phyloP scores from a whole-genome alignment of 2,329 filamentous ascomycete genomes.

The Fusarium sp. region DNA sequence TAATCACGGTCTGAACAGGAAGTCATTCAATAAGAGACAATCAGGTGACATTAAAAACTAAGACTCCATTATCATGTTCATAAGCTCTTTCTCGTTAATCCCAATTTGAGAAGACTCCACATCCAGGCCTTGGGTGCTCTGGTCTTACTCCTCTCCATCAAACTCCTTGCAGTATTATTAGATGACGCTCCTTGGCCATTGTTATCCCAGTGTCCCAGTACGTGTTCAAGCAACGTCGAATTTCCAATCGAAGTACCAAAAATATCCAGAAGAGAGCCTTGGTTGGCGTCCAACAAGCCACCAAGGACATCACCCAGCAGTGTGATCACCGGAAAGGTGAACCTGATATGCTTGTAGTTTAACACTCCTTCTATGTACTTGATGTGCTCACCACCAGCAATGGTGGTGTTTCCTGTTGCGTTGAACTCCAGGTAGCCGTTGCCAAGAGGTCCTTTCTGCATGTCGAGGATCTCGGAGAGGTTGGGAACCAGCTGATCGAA shows the following conservation, averaged over 20 bases:
- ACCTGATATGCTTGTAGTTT: constrained; percentile 52
- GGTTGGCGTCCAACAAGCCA: constrained; percentile 49
- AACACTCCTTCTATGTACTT: constrained; percentile 58
- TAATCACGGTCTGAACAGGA: rapidly evolving
- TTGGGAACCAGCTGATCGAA: constrained; percentile 57
- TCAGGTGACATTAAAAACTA: background rate
- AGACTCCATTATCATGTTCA: background rate
- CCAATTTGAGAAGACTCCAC: constrained; percentile 24
- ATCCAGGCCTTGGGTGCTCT: constrained; percentile 16
- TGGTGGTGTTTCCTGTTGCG: constrained; percentile 56
- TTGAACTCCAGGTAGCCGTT: constrained; percentile 57
- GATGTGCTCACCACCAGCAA: constrained; percentile 57
- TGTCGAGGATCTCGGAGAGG: constrained; percentile 53
- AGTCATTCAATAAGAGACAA: background rate
- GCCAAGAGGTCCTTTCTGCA: constrained; percentile 52
- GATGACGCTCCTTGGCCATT: background rate
- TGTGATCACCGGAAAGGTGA: constrained; percentile 53
- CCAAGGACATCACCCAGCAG: constrained; percentile 53
- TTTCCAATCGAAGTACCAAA: constrained; percentile 56
- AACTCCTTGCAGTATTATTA: background rate
- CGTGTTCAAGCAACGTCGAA: constrained; percentile 53
- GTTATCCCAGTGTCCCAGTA: constrained; percentile 52
- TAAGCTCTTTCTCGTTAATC: constrained; percentile 12
- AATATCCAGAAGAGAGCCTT: constrained; percentile 49
- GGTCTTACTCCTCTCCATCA: background rate